Conservation (phyloP, 805 yeast species). For the Gaillardinia entomophila region DNA sequence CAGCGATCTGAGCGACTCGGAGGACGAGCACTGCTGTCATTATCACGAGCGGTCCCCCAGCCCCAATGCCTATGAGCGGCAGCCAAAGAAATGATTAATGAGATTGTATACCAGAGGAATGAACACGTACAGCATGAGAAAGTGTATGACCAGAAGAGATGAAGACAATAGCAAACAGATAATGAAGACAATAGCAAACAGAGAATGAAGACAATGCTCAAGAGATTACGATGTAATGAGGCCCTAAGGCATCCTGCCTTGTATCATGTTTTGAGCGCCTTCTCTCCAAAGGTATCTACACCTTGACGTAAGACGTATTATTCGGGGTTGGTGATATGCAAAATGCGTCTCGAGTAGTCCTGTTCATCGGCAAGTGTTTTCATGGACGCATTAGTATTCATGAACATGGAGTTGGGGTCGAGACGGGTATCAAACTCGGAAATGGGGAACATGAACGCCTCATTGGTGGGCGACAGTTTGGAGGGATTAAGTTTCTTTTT, state of each 20-base stretch:
- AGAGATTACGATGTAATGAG: no score
- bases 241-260: no score
- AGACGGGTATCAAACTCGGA: constrained; percentile 15
- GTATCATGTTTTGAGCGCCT: no score
- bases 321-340: constrained; percentile 14
- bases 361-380: constrained; percentile 11
- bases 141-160: no score
- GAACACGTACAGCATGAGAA: no score
- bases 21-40: constrained; percentile 4
- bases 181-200: no score
- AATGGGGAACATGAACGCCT: constrained; percentile 28
- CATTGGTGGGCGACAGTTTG: constrained; percentile 7
- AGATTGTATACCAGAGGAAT: no score
- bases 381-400: constrained; percentile 8
- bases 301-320: no score
- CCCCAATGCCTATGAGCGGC: constrained; percentile 87
- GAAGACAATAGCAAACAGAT: no score
- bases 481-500: constrained; percentile 22
- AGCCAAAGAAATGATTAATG: no score
- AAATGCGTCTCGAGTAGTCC: constrained; percentile 12
- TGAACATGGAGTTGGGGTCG: constrained; percentile 11
- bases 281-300: no score
- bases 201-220: no score
- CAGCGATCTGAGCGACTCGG: constrained; percentile 22
- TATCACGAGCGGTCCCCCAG: constrained; percentile 10